A percentile compares a stretch with the other conserved stretches of the same genome.
Evolutionary conservation across 1,284 basidiomycete species (phyloP).

Genomic region (Leccinum subspadiceum): DNA sequence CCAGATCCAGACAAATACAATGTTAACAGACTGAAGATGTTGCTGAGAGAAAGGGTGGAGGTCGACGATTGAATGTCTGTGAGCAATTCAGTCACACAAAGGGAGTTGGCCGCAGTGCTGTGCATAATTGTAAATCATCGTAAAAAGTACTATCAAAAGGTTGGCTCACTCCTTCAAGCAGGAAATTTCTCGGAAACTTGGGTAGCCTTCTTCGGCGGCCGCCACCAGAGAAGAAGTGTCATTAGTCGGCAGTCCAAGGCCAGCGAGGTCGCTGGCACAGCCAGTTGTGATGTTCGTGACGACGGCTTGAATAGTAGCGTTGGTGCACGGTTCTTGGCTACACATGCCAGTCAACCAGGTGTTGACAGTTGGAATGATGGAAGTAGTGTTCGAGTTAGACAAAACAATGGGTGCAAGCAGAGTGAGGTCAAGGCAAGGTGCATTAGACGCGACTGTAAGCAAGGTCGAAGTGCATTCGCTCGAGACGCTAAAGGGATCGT

Average conservation of each 20-base stretch:
- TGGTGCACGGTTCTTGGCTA: slow-evolving; percentile 51
- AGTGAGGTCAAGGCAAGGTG: slow-evolving; percentile 52
- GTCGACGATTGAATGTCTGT: slow-evolving; percentile 41
- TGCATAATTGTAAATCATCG: neutral
- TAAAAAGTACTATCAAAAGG: neutral
- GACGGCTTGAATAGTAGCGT: slow-evolving; percentile 48
- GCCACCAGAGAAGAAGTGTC: slow-evolving; percentile 5
- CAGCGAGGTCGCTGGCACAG: slow-evolving; percentile 48
- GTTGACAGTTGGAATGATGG: slow-evolving; percentile 52
- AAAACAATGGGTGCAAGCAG: slow-evolving; percentile 45
- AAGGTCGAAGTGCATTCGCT: slow-evolving; percentile 37
- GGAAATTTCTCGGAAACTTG: slow-evolving; percentile 45
- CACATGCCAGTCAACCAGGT: slow-evolving; percentile 60
- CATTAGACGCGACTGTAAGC: slow-evolving; percentile 41
- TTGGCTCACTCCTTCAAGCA: slow-evolving; percentile 57
- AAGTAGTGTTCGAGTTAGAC: slow-evolving; percentile 36
- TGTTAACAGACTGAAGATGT: slow-evolving; percentile 18
- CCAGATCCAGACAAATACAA: slow-evolving; percentile 7
- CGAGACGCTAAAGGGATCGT: slow-evolving; percentile 8
- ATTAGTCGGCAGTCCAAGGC: slow-evolving; percentile 26
- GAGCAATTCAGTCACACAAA: slow-evolving; percentile 54
- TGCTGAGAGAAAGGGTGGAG: slow-evolving; percentile 20
- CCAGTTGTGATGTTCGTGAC: slow-evolving; percentile 44
- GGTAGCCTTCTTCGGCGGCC: slow-evolving; percentile 45
- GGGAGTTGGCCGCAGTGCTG: slow-evolving; percentile 41